Percentiles rank a stretch among this genome's conserved stretches.
phyloP scores from a whole-genome alignment of 2,329 filamentous ascomycete genomes.

The Scedosporium aurantiacum region DNA sequence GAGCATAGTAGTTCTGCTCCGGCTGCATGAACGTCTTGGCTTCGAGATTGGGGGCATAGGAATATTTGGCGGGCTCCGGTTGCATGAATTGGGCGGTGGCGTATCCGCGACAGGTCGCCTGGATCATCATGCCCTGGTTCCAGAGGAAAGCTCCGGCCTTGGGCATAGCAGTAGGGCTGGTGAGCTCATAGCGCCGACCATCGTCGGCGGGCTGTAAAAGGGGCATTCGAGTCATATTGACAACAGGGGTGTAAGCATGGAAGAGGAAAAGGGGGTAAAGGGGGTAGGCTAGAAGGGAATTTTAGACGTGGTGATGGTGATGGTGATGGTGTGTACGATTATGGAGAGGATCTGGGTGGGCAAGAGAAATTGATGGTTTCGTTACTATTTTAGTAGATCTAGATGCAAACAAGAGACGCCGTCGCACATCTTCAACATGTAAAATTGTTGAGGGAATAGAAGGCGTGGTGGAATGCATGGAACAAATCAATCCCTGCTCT shows the following conservation, averaged over 20 bases:
- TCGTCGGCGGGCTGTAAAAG: slow-evolving; percentile 31
- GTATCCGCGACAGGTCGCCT: slow-evolving; percentile 47
- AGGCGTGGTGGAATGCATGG: background rate
- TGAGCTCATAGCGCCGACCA: slow-evolving; percentile 44
- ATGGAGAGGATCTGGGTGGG: background rate
- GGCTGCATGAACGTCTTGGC: slow-evolving; percentile 51
- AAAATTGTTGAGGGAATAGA: background rate
- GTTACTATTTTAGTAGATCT: background rate
- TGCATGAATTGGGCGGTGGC: slow-evolving; percentile 50
- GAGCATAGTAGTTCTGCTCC: slow-evolving; percentile 46
- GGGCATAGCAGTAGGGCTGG: slow-evolving; percentile 42
- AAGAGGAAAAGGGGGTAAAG: background rate
- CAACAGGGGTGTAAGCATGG: background rate
- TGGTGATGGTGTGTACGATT: background rate
- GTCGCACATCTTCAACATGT: background rate
- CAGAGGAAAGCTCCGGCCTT: slow-evolving; percentile 46
- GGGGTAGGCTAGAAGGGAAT: background rate
- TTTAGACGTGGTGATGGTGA: background rate
- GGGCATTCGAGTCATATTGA: slow-evolving; percentile 1
- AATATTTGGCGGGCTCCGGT: slow-evolving; percentile 48
- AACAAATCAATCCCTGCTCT: background rate
- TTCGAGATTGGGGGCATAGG: slow-evolving; percentile 46
- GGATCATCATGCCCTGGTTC: slow-evolving; percentile 53
- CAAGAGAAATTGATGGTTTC: too few species aligned
- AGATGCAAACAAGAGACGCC: background rate